These are phyloP conservation scores for Liriodendron chinense DNA, from an alignment of 164 flowering plant genomes.

Conservation along the genomic window DNA sequence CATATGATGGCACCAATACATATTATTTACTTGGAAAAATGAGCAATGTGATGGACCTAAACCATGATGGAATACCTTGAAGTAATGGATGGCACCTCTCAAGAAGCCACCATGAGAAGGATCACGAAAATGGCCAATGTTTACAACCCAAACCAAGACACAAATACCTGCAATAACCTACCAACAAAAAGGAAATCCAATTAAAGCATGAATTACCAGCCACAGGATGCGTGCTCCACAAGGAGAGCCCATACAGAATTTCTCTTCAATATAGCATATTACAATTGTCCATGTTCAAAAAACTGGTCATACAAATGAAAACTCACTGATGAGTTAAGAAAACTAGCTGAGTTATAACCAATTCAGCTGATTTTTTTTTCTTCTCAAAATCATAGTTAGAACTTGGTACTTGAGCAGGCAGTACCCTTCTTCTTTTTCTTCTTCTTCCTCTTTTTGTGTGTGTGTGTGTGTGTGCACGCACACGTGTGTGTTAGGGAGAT, in stretches of 20 bases:
- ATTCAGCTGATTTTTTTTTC: too few relatives aligned
- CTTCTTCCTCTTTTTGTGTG: too few relatives aligned
- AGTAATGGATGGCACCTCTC: conserved; percentile 95
- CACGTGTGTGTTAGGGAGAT: too few relatives aligned
- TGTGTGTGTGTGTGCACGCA: too few relatives aligned
- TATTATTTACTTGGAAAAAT: neutral
- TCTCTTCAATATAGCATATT: too few relatives aligned
- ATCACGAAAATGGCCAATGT: conserved; percentile 95
- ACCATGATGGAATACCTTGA: conserved; percentile 59
- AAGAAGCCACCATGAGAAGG: conserved; percentile 95
- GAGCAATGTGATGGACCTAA: neutral
- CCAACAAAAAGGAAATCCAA: conserved; percentile 6
- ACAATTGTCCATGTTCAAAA: too few relatives aligned
- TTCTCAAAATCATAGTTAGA: too few relatives aligned
- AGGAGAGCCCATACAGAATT: neutral
- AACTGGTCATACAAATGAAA: too few relatives aligned
- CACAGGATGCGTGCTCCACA: neutral
- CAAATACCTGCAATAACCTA: conserved; percentile 99
- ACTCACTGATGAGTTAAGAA: too few relatives aligned
- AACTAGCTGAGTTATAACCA: too few relatives aligned
- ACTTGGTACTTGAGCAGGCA: too few relatives aligned
- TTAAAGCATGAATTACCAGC: neutral
- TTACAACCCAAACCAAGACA: conserved; percentile 88
- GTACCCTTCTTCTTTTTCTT: too few relatives aligned
- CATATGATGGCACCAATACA: neutral